Percentiles rank a stretch among this genome's conserved stretches.
phyloP scores from a whole-genome alignment of 176 grass and related monocot species.

The Aegilops longissima region DNA sequence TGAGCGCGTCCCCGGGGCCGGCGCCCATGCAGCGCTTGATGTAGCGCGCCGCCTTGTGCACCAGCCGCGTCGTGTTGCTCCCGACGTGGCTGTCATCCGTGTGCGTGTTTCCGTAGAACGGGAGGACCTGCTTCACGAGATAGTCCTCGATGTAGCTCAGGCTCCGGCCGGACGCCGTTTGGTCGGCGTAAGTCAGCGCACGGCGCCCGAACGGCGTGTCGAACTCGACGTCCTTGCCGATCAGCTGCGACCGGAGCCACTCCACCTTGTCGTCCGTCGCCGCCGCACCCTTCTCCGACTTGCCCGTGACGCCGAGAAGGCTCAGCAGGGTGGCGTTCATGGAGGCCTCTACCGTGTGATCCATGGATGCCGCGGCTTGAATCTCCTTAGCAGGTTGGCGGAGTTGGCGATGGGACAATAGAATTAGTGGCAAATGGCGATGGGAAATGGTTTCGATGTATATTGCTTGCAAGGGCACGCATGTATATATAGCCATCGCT shows the following conservation, averaged over 20 bases:
- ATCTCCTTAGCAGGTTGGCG: background rate
- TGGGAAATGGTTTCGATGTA: constrained; percentile 1
- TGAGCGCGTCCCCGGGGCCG: constrained; percentile 36
- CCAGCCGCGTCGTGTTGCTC: constrained; percentile 62
- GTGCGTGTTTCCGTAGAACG: constrained; percentile 86
- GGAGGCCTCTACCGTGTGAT: background rate
- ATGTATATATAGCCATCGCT: constrained; percentile 13
- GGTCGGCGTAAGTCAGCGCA: constrained; percentile 65
- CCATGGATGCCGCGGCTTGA: background rate
- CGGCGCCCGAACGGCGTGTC: constrained; percentile 71
- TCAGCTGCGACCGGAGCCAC: constrained; percentile 73
- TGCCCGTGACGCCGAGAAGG: constrained; percentile 20
- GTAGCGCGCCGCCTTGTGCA: constrained; percentile 56
- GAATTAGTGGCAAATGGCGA: background rate
- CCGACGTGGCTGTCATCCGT: constrained; percentile 78
- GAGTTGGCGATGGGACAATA: background rate
- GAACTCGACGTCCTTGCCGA: constrained; percentile 58
- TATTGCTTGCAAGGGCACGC: background rate
- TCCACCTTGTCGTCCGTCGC: constrained; percentile 39
- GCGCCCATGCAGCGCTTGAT: constrained; percentile 74
- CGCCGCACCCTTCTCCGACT: background rate
- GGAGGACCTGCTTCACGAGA: constrained; percentile 65
- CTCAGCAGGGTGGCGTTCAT: constrained; percentile 18
- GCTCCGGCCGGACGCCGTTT: constrained; percentile 69
- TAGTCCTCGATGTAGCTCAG: constrained; percentile 73